Evolutionary conservation across 371 early-diverging fungal species (phyloP).

Genomic region (Haplosporangium sp.): DNA sequence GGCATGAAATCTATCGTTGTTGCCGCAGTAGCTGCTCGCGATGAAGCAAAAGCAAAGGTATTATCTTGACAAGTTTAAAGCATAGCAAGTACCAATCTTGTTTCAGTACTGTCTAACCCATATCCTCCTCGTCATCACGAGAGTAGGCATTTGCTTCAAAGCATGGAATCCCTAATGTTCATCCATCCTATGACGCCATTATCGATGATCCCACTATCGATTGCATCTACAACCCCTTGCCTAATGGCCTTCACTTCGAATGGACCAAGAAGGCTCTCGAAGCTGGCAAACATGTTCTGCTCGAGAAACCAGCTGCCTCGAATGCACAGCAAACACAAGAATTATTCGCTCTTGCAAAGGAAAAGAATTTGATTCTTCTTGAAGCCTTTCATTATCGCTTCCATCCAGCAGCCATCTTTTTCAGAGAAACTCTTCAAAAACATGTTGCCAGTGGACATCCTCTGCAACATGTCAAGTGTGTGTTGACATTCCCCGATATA

Average conservation of each 20-base stretch:
- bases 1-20: too few species aligned
- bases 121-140: too few species aligned
- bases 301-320: constrained; percentile 58
- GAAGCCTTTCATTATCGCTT: constrained; percentile 63
- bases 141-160: too few species aligned
- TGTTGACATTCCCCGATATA: constrained; percentile 15
- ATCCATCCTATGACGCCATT: constrained; percentile 57
- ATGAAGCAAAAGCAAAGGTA: too few species aligned
- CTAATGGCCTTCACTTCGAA: constrained; percentile 60
- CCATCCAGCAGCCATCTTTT: constrained; percentile 53
- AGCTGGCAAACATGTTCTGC: constrained; percentile 57
- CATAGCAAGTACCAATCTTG: too few species aligned
- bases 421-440: constrained; percentile 32
- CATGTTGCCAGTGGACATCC: constrained; percentile 20
- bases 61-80: too few species aligned
- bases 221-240: constrained; percentile 64
- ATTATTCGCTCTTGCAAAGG: constrained; percentile 30
- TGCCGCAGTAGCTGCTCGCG: too few species aligned
- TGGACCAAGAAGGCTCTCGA: constrained; percentile 58
- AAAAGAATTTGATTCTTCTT: constrained; percentile 51
- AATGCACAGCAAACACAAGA: constrained; percentile 55
- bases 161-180: constrained; percentile 56
- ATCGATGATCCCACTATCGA: constrained; percentile 58
- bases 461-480: constrained; percentile 9
- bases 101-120: too few species aligned